Base-by-base conservation (phyloP, 1,139 yeast genomes). In the Diutina pseudorugosa region DNA sequence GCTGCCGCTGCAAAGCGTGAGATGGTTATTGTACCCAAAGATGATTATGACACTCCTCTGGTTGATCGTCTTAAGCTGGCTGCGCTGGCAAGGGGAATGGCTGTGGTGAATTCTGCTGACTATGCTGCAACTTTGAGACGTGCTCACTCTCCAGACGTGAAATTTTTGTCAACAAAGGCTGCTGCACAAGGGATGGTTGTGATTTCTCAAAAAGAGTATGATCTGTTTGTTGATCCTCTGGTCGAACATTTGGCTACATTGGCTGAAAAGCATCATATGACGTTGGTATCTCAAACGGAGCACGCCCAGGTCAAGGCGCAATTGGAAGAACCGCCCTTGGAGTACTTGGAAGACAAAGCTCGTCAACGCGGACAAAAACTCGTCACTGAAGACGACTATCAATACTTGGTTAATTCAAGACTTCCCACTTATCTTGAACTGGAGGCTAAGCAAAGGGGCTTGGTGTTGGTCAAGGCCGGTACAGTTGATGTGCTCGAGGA, bases 91-190 rank as follows among this genome's bases (percentile, higher is more conserved):
- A 36, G 40, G 5, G 49, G 40, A 3, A 27, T 45, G 49, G 49
- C 49, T 8, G 49, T 45, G 41, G 49, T 45, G 5, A 45, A 27
- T 18, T 18, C 36, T 5, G 49, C 27, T 8, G 36, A 45, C 18
- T 45, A 45, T 20, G 40, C 41, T 16, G 36, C 18, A 5, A 27
- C 27, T 12, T 27, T 45, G 16, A 33, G 49, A n/a, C 27, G 27
- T 12, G 18, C 21, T 9, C 53, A 55, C 8, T 47, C 53, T 2
- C 65, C 66, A 1, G 61, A 70, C 20, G 54, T 66, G 19, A 73
- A 69, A 1, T 69, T 69, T 51, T 55, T 80, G 23, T 54, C 58
- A 19, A 59, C 62, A 6, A 64, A 65, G 50, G 80, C 79, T 2
- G 44, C 47, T 8, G 49, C 30, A 3, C 23, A 42, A 3, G 51